Percentiles rank a stretch among this genome's conserved stretches.
Evolutionary conservation across 2,329 filamentous ascomycete species (phyloP).

Genomic region (Ophiosphaerella narmari): DNA sequence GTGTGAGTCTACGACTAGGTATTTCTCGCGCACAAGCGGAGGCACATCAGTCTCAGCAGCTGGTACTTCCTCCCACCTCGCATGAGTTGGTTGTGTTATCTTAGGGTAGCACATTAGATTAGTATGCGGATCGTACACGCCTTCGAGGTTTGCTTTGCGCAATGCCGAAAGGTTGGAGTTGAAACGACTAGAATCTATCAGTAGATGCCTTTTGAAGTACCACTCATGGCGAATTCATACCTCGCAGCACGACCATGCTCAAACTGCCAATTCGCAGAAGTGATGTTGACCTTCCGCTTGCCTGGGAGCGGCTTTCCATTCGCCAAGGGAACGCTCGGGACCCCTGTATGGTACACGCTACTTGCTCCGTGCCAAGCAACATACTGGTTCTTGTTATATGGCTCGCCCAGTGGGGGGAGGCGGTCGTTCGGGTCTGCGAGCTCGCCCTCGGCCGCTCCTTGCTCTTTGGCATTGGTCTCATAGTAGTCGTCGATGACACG

Average conservation of each 20-base stretch:
- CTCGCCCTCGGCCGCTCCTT: conserved; percentile 84
- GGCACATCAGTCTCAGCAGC: conserved; percentile 53
- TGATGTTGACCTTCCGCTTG: conserved; percentile 85
- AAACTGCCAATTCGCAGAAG: conserved; percentile 93
- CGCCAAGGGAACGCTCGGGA: conserved; percentile 74
- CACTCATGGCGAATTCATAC: conserved; percentile 55
- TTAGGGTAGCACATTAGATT: conserved; percentile 87
- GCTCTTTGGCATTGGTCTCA: conserved; percentile 71
- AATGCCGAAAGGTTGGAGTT: conserved; percentile 74
- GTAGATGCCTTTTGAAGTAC: neutral
- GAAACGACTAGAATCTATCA: conserved; percentile 67
- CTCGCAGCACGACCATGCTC: conserved; percentile 91
- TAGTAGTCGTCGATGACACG: conserved; percentile 90
- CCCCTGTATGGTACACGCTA: conserved; percentile 87
- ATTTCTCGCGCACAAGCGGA: conserved; percentile 64
- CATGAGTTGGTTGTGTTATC: conserved; percentile 87
- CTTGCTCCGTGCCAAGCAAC: conserved; percentile 98
- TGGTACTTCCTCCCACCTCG: conserved; percentile 75
- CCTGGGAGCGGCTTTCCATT: conserved; percentile 74
- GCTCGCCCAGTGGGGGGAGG: conserved; percentile 73
- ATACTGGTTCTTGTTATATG: conserved; percentile 99
- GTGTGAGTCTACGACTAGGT: conserved; percentile 65
- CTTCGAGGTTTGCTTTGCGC: conserved; percentile 71
- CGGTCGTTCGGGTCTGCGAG: conserved; percentile 87
- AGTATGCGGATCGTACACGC: conserved; percentile 92